Percentiles rank a stretch among this genome's conserved stretches.
Evolutionary conservation across 2,329 filamentous ascomycete species (phyloP).

Genomic region (Pseudocercospora crystallina): DNA sequence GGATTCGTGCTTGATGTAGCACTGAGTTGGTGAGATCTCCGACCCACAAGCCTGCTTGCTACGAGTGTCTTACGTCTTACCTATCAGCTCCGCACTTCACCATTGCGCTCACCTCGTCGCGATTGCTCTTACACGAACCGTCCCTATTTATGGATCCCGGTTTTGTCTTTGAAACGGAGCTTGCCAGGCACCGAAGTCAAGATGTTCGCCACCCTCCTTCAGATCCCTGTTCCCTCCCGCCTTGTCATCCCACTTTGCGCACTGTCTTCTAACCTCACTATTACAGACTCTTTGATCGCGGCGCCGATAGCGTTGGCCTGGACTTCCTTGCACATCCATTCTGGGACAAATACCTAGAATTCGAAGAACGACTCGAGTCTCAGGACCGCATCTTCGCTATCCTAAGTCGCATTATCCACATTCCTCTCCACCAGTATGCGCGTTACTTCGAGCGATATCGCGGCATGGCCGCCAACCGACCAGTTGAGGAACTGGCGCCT

Average conservation of each 20-base stretch:
- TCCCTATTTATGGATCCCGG: constrained; percentile 5
- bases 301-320: constrained; percentile 77
- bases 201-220: constrained; percentile 33
- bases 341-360: constrained; percentile 99
- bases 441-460: constrained; percentile 92
- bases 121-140: constrained; percentile 15
- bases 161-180: constrained; percentile 14
- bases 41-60: constrained; percentile 24
- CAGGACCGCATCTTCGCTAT: constrained; percentile 84
- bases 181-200: constrained; percentile 14
- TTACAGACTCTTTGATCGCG: constrained; percentile 85
- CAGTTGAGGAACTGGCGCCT: constrained; percentile 70
- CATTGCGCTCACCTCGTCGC: constrained; percentile 14
- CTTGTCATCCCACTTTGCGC: constrained; percentile 8
- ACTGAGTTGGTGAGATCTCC: constrained; percentile 32
- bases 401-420: constrained; percentile 76
- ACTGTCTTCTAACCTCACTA: constrained; percentile 40
- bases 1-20: constrained; percentile 15
- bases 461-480: constrained; percentile 69
- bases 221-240: constrained; percentile 34
- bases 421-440: constrained; percentile 94
- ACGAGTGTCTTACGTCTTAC: constrained; percentile 33
- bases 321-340: constrained; percentile 95
- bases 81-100: constrained; percentile 26
- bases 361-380: constrained; percentile 85